phyloP scores from a whole-genome alignment of 768 basidiomycete species.

The Rhizopogon vulgaris region DNA sequence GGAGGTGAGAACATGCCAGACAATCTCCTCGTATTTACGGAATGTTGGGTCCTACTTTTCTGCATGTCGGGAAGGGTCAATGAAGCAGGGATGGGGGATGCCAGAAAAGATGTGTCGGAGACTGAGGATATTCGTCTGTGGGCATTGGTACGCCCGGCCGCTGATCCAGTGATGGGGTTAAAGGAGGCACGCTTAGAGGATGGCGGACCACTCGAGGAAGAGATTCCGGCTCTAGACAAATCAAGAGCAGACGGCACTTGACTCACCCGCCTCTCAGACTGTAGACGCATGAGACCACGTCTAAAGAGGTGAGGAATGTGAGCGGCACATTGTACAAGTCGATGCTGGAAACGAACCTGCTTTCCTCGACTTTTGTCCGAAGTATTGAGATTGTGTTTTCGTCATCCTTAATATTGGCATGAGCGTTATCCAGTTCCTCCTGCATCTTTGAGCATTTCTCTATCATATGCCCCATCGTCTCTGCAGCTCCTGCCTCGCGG shows the following conservation, averaged over 20 bases:
- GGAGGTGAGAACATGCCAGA: constrained; percentile 52
- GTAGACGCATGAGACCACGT: constrained; percentile 81
- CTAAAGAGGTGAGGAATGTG: constrained; percentile 29
- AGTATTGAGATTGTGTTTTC: constrained; percentile 73
- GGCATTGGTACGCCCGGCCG: constrained; percentile 36
- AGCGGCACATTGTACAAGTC: not conserved
- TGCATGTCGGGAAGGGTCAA: constrained; percentile 25
- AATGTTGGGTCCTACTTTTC: constrained; percentile 14
- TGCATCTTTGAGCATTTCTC: constrained; percentile 59
- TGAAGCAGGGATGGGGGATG: constrained; percentile 31
- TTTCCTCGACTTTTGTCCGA: constrained; percentile 82
- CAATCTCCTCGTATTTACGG: constrained; percentile 32
- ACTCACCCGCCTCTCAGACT: constrained; percentile 71
- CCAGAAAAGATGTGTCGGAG: constrained; percentile 36
- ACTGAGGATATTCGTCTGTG: constrained; percentile 75
- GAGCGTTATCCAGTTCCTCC: constrained; percentile 46
- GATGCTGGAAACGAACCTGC: constrained; percentile 46
- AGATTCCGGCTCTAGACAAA: constrained; percentile 42
- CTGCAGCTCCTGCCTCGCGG: constrained; percentile 55
- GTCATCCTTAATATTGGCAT: constrained; percentile 56
- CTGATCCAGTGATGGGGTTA: constrained; percentile 58
- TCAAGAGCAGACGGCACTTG: constrained; percentile 46
- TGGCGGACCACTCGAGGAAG: constrained; percentile 35
- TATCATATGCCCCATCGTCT: constrained; percentile 57
- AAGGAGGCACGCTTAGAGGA: constrained; percentile 73